phyloP scores from a whole-genome alignment of 2,329 filamentous ascomycete genomes.

The Penicillium sp. region DNA sequence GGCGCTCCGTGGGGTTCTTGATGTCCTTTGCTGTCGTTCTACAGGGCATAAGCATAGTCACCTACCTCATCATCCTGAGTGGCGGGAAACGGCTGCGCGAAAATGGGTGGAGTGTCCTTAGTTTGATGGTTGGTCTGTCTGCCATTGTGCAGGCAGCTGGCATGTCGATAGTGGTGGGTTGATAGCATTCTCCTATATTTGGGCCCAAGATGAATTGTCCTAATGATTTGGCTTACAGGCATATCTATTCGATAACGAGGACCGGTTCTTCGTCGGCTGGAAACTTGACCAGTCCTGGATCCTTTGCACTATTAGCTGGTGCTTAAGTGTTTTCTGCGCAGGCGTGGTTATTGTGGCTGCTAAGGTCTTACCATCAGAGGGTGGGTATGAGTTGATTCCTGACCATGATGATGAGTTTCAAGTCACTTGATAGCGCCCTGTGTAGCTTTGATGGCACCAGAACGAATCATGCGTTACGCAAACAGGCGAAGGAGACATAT shows the following conservation, averaged over 20 bases:
- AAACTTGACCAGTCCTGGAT: conserved; percentile 76
- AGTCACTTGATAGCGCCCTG: conserved; percentile 2
- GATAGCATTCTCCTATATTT: neutral
- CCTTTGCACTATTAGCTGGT: conserved; percentile 65
- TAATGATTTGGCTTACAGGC: conserved; percentile 54
- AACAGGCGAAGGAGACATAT: neutral
- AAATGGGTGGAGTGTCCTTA: conserved; percentile 76
- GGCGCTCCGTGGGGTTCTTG: conserved; percentile 83
- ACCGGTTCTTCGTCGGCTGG: conserved; percentile 82
- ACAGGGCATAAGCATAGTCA: conserved; percentile 76
- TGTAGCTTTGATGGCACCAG: neutral
- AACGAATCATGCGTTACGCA: neutral
- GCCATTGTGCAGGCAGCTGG: conserved; percentile 70
- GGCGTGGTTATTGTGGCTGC: conserved; percentile 65
- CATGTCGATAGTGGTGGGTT: conserved; percentile 78
- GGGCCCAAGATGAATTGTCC: neutral
- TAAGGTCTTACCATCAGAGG: conserved; percentile 71
- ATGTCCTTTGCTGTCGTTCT: conserved; percentile 82
- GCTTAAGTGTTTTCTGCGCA: conserved; percentile 53
- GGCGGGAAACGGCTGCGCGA: conserved; percentile 80
- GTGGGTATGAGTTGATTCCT: conserved; percentile 78
- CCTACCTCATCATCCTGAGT: conserved; percentile 72
- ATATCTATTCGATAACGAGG: conserved; percentile 79
- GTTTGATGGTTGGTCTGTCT: conserved; percentile 63
- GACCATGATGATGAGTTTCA: conserved; percentile 33